Percentiles rank a stretch among this genome's conserved stretches.
Conservation (phyloP, 441 rosid species). For the Populus trichocarpa region DNA sequence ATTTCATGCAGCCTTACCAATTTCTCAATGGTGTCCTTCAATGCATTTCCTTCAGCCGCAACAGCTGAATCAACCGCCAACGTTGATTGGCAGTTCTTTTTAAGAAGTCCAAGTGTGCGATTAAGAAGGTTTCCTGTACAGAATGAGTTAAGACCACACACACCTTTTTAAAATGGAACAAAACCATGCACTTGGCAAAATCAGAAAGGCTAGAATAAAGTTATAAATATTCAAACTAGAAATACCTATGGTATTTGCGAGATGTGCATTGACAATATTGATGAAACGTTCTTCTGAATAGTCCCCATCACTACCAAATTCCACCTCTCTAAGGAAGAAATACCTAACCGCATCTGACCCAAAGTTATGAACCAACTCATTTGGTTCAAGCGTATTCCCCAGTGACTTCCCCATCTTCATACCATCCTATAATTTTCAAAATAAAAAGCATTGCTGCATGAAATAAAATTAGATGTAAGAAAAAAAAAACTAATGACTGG, state of each 20-base stretch:
- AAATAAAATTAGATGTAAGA: slow-evolving; percentile 42
- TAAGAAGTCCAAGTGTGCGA: slow-evolving; percentile 92
- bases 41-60: slow-evolving; percentile 68
- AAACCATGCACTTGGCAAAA: slow-evolving; percentile 5
- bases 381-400: slow-evolving; percentile 93
- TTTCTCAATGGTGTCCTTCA: slow-evolving; percentile 63
- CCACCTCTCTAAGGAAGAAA: slow-evolving; percentile 87
- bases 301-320: slow-evolving; percentile 94
- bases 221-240: neutral
- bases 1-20: slow-evolving; percentile 43
- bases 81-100: slow-evolving; percentile 80
- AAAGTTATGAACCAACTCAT: slow-evolving; percentile 71
- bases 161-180: neutral
- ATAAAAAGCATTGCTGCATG: slow-evolving; percentile 48
- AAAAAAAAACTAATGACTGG: slow-evolving; percentile 1
- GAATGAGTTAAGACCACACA: neutral
- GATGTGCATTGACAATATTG: slow-evolving; percentile 87
- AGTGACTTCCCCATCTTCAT: slow-evolving; percentile 99
- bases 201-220: neutral
- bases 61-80: slow-evolving; percentile 65
- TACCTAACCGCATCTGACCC: slow-evolving; percentile 92
- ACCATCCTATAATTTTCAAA: slow-evolving; percentile 75
- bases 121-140: slow-evolving; percentile 87
- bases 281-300: slow-evolving; percentile 91
- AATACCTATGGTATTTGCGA: slow-evolving; percentile 87